These are phyloP conservation scores for Rhipidocladum racemiflorum DNA, from an alignment of 176 grass and related monocot species.

Conservation along the genomic window DNA sequence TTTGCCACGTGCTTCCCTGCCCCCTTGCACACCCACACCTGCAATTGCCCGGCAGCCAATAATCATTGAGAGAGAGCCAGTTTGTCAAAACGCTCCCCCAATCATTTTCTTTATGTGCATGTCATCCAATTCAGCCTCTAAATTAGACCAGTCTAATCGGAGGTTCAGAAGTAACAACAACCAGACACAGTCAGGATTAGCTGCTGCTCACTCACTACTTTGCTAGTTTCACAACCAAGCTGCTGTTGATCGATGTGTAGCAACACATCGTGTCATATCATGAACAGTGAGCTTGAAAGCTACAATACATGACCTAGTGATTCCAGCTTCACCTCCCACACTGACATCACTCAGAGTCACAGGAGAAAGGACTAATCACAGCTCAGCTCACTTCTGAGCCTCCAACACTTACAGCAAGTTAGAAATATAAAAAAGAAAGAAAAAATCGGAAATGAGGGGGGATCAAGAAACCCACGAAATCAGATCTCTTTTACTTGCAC, in stretches of 20 bases:
- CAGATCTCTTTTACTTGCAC: too few species aligned
- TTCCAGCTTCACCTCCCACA: constrained; percentile 23
- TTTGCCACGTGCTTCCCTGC: constrained; percentile 43
- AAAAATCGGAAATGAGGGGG: neutral
- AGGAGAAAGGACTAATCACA: neutral
- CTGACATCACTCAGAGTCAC: neutral
- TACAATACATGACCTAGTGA: neutral
- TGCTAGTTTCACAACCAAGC: neutral
- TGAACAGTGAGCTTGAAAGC: neutral
- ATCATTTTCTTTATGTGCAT: neutral
- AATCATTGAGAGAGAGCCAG: constrained; percentile 20
- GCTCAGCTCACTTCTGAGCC: neutral
- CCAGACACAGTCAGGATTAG: neutral
- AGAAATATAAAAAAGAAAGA: neutral
- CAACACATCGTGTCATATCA: neutral
- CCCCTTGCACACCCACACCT: constrained; percentile 41
- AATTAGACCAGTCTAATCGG: neutral
- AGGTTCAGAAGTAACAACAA: neutral
- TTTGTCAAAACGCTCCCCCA: neutral
- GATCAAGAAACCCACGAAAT: neutral
- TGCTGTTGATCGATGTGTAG: neutral
- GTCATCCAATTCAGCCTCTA: neutral
- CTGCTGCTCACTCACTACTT: neutral
- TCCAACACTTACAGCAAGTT: neutral
- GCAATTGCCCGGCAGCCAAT: neutral